Evolutionary conservation across 2,329 filamentous ascomycete genomes (phyloP), one percentile per base, ranked within the genome.

Genomic region (Anisogramma anomala): DNA sequence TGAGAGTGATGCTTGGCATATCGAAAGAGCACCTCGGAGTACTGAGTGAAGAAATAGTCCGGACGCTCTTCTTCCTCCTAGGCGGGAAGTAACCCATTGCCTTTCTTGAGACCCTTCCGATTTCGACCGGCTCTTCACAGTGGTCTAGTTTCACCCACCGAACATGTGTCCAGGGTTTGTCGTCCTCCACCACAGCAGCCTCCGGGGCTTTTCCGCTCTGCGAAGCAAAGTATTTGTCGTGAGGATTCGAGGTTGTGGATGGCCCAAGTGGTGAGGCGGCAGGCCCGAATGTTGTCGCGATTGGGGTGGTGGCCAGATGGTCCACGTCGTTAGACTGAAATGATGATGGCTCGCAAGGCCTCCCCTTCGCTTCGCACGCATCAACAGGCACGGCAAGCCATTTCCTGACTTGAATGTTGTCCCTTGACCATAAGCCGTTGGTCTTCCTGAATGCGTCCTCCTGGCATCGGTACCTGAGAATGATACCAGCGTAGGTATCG

Each of bases 391-490:
- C 66, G 7, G 88, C 72, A 13, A 98, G 71, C 49, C 77, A 80
- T 53, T 84, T 84, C 45, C 88, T 79, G 35, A 79, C 77, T 58
- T 95, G 89, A 26, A 96, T 82, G 48, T 78, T 86, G 56, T 96
- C 91, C 49, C 87, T 85, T 6, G 87, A 85, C 91, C 91, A 98
- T 54, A 98, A 78, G 9, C 91, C 78, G 58, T 98, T 98, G 28
- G 86, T 79, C 57, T 84, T 91, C 44, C 85, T 74, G 50, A 98
- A 79, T 2, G 82, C 73, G 35, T 88, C 82, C 42, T 87, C 79
- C 48, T 84, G 77, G 58, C 89, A 96, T 52, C 84, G 82, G 61
- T 93, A 98, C 52, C 81, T 84, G 49, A 98, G 79, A 39, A 91
- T 82, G 37, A 98, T 79, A 3, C 91, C 89, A 1, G 88, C 87